Percentiles rank a stretch among this genome's conserved stretches.
phyloP scores from a whole-genome alignment of 2,329 filamentous ascomycete species.

The Xylaria sp. region DNA sequence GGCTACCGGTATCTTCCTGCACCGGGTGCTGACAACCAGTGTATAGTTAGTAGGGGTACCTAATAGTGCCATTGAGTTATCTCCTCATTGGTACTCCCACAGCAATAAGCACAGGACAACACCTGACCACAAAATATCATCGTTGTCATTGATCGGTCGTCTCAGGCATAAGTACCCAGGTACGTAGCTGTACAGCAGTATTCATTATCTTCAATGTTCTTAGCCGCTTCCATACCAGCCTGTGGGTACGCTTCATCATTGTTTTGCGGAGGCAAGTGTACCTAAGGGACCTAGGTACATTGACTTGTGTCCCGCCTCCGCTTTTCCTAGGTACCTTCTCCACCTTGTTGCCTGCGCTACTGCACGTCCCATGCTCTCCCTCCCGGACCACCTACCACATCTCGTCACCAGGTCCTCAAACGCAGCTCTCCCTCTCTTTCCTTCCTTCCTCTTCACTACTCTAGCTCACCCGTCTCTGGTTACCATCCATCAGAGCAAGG shows the following conservation, averaged over 20 bases:
- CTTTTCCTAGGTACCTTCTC: conserved; percentile 20
- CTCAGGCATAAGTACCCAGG: not conserved
- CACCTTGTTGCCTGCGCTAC: conserved; percentile 35
- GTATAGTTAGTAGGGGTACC: not conserved
- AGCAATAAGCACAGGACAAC: conserved; percentile 16
- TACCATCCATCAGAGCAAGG: conserved; percentile 22
- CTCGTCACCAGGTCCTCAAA: conserved; percentile 28
- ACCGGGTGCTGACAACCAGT: conserved; percentile 4
- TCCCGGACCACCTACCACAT: conserved; percentile 23
- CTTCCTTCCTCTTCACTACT: conserved; percentile 17
- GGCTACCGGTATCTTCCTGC: not conserved
- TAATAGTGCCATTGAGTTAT: not conserved
- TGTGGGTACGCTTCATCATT: conserved; percentile 2
- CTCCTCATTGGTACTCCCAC: conserved; percentile 2
- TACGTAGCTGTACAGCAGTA: conserved; percentile 14
- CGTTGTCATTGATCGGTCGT: conserved; percentile 17
- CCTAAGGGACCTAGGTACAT: conserved; percentile 8
- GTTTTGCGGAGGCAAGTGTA: not conserved
- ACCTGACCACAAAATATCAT: conserved; percentile 24
- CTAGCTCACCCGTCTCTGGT: conserved; percentile 8
- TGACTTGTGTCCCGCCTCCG: conserved; percentile 30
- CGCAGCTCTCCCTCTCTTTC: conserved; percentile 19
- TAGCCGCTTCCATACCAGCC: not conserved
- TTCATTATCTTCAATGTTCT: not conserved
- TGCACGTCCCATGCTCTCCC: conserved; percentile 29